phyloP scores from a whole-genome alignment of 257 asterid genomes.

The Nicotiana attenuata region DNA sequence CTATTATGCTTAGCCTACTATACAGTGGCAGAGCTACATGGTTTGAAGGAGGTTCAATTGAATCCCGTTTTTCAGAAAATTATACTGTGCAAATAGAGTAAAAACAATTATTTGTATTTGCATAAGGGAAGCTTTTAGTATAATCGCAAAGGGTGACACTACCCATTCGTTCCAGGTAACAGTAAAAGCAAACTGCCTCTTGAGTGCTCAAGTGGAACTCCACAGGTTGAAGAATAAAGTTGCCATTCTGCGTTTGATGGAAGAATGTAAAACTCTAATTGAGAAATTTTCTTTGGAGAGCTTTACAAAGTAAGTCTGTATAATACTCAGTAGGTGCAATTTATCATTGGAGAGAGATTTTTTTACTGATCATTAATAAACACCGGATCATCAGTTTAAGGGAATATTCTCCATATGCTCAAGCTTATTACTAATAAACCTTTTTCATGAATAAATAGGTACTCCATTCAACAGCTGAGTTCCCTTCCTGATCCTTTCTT shows the following conservation, averaged over 20 bases:
- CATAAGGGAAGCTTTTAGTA: no score
- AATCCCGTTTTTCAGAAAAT: no score
- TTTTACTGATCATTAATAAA: constrained; percentile 9
- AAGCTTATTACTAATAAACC: background rate
- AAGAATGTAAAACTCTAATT: background rate
- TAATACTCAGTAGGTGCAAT: background rate
- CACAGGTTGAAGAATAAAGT: background rate
- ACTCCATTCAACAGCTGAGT: background rate
- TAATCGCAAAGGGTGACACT: no score
- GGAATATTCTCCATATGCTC: constrained; percentile 18
- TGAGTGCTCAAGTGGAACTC: background rate
- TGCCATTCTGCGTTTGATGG: background rate
- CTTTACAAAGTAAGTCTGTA: background rate
- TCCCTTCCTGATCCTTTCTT: background rate
- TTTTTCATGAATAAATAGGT: background rate
- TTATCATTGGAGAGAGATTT: background rate
- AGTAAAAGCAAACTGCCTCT: background rate
- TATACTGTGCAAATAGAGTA: no score
- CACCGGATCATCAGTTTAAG: background rate
- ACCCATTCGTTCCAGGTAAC: background rate
- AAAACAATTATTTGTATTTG: no score
- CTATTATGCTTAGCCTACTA: background rate
- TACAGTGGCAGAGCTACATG: no score
- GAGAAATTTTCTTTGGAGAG: background rate
- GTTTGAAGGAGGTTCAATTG: no score